Evolutionary conservation across 1,139 yeast genomes (phyloP), one percentile per base, ranked within the genome.

Genomic region (Pichia sp.): DNA sequence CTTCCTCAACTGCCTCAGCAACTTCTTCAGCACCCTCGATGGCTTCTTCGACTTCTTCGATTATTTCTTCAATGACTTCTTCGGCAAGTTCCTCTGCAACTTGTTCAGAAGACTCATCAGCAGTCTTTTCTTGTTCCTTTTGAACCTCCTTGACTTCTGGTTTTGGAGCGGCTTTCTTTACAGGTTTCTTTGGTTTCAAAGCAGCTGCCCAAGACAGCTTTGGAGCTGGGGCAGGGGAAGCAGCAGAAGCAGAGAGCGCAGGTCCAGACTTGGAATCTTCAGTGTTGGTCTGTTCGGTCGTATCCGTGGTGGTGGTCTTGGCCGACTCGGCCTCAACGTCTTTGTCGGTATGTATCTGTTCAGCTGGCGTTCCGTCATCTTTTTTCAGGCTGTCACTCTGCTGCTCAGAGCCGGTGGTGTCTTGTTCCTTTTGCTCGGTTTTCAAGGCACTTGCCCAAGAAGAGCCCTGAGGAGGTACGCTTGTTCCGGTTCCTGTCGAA

Each of bases 141-240:
- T 10, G 26, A 5, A 32, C 15, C 30, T 48, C 45, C 31, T 48
- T 31, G 11, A 38, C 47, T 26, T 52, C 52, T 43, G 34, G 47
- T 29, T 51, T 45, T 41, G 42, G 45, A 8, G 53, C 19, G 32
- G 36, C 59, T 54, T 47, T 36, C 59, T 57, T 51, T 47, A 52
- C 53, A 11, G 60, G 54, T 48, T 64, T 64, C 56, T 61, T 64
- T 26, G 62, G 63, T 44, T 61, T 64, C 40, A 54, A 52, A 26
- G 58, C 58, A 36, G 61, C 60, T 23, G 66, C 65, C 62, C 74
- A 61, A 67, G 74, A 45, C 58, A 64, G 58, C 53, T 79, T 78
- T 59, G 86, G 83, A 53, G 85, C 77, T 61, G 81, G 80, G 34
- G 84, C 75, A 60, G 72, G 74, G 6, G 41, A n/a, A 5, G n/a